Conservation (phyloP, 148 eudicot species). For the Fagopyrum homotropicum region DNA sequence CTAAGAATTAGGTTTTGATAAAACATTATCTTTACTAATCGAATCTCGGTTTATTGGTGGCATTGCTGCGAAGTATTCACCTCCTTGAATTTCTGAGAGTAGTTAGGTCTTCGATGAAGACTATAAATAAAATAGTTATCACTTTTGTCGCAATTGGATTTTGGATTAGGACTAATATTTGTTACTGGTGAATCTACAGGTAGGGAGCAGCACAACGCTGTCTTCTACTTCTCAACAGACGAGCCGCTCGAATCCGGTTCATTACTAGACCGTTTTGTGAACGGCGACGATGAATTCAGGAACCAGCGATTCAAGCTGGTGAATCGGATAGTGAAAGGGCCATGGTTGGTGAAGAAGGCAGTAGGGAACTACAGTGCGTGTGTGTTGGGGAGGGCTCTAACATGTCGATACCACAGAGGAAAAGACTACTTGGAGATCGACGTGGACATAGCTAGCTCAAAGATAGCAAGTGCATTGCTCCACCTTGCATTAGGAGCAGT, state of each 20-base stretch:
- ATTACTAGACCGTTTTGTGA: constrained; percentile 52
- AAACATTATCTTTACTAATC: background rate
- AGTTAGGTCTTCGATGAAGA: background rate
- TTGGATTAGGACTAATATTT: background rate
- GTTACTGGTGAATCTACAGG: constrained; percentile 20
- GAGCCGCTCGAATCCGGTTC: constrained; percentile 53
- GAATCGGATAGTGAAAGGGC: constrained; percentile 78
- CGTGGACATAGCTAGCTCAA: constrained; percentile 78
- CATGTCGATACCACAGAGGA: constrained; percentile 61
- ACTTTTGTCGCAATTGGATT: background rate
- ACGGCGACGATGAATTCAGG: constrained; percentile 64
- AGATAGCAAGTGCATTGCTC: constrained; percentile 69
- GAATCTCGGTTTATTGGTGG: background rate
- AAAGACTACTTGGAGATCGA: constrained; percentile 74
- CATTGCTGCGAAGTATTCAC: background rate
- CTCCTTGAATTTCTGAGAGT: background rate
- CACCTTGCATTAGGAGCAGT: constrained; percentile 78
- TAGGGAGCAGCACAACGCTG: constrained; percentile 72
- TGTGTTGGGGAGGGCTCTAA: constrained; percentile 69
- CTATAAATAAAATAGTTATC: background rate
- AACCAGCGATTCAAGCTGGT: constrained; percentile 74
- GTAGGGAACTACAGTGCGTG: constrained; percentile 87
- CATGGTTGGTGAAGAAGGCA: constrained; percentile 80
- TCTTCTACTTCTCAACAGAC: constrained; percentile 75
- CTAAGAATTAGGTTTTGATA: background rate